Evolutionary conservation across 2,329 filamentous ascomycete species (phyloP), one percentile per base, ranked within the genome.

Genomic region (Hypomyces perniciosus): DNA sequence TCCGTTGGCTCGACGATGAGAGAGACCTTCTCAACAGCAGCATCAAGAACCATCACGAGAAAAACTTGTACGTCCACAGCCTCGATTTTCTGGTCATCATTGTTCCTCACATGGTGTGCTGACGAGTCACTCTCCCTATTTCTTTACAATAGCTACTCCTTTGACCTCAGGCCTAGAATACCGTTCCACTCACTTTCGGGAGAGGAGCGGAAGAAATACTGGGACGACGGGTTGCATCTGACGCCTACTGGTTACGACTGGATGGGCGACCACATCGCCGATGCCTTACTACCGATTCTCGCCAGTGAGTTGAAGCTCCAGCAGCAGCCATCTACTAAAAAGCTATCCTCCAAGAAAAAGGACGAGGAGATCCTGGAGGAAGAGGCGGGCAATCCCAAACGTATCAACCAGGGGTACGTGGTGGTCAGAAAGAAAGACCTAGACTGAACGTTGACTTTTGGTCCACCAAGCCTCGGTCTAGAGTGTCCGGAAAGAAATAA

Each of bases 151-250:
- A 84, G 81, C 61, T 70, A 79, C 62, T 65, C 72, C 13, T 80
- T 81, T 56, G 81, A 86, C 59, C 72, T 86, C 20, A 63, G 75
- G 57, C 62, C 67, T 28, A 74, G 72, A 8, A 67, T 86, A 5
- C 80, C 81, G 0, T 84, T 76, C 57, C 72, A 74, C 56, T 60
- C 63, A 12, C 73, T 85, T 59, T 61, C 71, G 2, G 64, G 72
- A 6, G 60, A 68, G 1, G 72, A 79, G 51, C 70, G 72, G 26
- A 55, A 68, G 2, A 68, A 66, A 51, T 78, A 81, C 58, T 86
- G 81, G 80, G 74, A 81, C 55, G 83, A 86, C 65, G 74, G 73
- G 13, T 56, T 85, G 26, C 83, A 86, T 65, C 70, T 85, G 8
- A 78, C 76, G 0, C 64, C 69, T 0, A 72, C 69, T 6, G 83